Percentiles rank a stretch among this genome's conserved stretches.
phyloP scores from a whole-genome alignment of 2,329 filamentous ascomycete species.

The Botryotinia convoluta region DNA sequence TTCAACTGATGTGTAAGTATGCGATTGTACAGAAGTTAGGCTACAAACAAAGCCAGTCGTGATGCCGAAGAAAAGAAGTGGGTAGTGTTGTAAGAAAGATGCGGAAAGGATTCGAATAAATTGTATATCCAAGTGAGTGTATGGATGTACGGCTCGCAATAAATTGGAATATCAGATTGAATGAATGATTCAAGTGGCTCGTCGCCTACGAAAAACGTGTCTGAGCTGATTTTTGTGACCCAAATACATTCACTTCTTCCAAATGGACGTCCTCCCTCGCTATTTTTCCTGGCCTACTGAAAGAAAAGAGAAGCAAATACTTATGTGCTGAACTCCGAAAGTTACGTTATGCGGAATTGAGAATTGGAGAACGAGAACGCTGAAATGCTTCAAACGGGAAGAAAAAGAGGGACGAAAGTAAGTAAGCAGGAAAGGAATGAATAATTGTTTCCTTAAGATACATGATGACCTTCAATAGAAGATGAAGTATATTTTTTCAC shows the following conservation, averaged over 20 bases:
- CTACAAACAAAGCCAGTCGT: conserved; percentile 1
- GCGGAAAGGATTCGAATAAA: neutral
- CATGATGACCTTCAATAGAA: conserved; percentile 17
- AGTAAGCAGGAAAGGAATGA: conserved; percentile 17
- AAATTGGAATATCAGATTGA: conserved; percentile 14
- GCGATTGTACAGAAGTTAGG: conserved; percentile 1
- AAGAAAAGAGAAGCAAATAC: conserved; percentile 19
- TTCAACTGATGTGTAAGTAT: neutral
- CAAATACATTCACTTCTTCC: conserved; percentile 1
- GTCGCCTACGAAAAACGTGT: neutral
- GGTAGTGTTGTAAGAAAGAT: conserved; percentile 1
- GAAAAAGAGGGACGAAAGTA: conserved; percentile 12
- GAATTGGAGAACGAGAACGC: neutral
- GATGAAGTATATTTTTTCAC: conserved; percentile 11
- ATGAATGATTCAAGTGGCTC: neutral
- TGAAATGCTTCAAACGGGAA: conserved; percentile 12
- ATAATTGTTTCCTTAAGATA: conserved; percentile 12
- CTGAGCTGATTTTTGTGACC: neutral
- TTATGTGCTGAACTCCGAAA: conserved; percentile 18
- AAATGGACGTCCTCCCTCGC: neutral
- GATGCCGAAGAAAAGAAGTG: neutral
- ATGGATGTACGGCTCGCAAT: neutral
- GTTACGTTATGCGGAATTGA: conserved; percentile 3
- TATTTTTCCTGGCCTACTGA: neutral
- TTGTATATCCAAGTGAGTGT: conserved; percentile 14